phyloP scores from a whole-genome alignment of 2,329 filamentous ascomycete species.

The Cladobotryum mycophilum region DNA sequence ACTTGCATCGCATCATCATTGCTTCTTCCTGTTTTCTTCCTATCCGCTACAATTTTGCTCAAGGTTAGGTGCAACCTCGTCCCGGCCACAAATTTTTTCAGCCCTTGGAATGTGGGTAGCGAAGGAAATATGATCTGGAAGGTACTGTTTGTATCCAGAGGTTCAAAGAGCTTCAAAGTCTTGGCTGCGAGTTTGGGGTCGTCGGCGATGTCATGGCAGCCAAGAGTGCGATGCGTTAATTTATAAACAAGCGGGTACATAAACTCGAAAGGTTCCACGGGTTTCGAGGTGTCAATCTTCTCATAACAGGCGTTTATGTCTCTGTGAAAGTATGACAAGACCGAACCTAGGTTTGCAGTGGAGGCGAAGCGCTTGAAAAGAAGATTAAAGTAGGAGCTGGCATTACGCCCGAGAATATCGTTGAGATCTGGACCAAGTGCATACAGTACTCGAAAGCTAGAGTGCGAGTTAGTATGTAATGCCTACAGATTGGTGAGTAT shows the following conservation, averaged over 20 bases:
- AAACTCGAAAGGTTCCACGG: slow-evolving; percentile 46
- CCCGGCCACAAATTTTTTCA: slow-evolving; percentile 40
- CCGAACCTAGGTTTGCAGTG: slow-evolving; percentile 30
- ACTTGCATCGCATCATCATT: slow-evolving; percentile 47
- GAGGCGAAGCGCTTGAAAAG: slow-evolving; percentile 30
- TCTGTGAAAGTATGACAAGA: slow-evolving; percentile 35
- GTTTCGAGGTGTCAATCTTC: background rate
- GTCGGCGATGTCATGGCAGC: slow-evolving; percentile 46
- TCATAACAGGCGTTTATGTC: slow-evolving; percentile 26
- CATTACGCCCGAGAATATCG: slow-evolving; percentile 15
- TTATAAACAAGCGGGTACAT: slow-evolving; percentile 48
- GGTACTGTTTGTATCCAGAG: slow-evolving; percentile 39
- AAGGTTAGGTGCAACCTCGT: slow-evolving; percentile 44
- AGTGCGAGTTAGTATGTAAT: too few species aligned
- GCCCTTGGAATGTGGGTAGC: slow-evolving; percentile 38
- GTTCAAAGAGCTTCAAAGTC: slow-evolving; percentile 39
- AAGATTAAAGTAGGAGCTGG: slow-evolving; percentile 21
- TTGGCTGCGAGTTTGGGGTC: slow-evolving; percentile 25
- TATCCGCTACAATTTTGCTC: slow-evolving; percentile 40
- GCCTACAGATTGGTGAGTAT: too few species aligned
- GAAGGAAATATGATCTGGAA: slow-evolving; percentile 46
- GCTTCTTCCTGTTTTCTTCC: slow-evolving; percentile 34
- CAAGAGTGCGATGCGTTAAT: slow-evolving; percentile 51
- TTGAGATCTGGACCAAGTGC: slow-evolving; percentile 22
- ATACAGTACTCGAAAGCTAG: slow-evolving; percentile 22